Conservation (phyloP, 2,329 filamentous ascomycete species). For the Xylariaceae sp. region DNA sequence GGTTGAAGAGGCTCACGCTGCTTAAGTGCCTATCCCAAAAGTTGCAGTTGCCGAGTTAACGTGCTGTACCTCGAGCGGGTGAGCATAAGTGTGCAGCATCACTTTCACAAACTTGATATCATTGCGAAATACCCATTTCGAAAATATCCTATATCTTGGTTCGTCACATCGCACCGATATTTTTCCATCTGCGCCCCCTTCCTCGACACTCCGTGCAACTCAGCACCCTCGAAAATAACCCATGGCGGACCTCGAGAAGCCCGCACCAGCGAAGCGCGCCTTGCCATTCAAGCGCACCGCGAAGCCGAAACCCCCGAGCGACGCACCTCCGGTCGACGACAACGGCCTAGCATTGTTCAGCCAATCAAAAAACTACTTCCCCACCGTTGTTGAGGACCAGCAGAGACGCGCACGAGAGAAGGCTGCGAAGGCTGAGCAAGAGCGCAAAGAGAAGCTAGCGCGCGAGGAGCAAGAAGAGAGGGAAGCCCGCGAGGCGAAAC, state of each 20-base stretch:
- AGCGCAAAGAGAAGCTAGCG: constrained; percentile 32
- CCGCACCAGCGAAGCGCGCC: constrained; percentile 44
- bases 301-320: constrained; percentile 42
- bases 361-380: constrained; percentile 57
- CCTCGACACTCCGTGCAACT: not conserved
- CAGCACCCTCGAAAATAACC: not conserved
- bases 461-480: constrained; percentile 28
- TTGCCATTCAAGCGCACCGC: constrained; percentile 60
- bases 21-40: not conserved
- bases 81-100: not conserved
- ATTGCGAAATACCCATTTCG: too few species aligned
- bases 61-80: not conserved
- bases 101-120: not conserved
- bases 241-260: constrained; percentile 44
- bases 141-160: not conserved
- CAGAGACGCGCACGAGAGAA: constrained; percentile 40
- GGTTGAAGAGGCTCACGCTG: too few species aligned
- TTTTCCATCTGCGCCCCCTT: not conserved
- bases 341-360: constrained; percentile 57
- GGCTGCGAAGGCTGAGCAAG: constrained; percentile 35
- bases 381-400: constrained; percentile 51
- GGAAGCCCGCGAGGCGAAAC: constrained; percentile 16
- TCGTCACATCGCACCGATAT: too few species aligned
- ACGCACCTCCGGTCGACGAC: constrained; percentile 43
- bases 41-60: not conserved